Evolutionary conservation across 1,284 basidiomycete genomes (phyloP).

Genomic region (Acaromyces ingoldii): DNA sequence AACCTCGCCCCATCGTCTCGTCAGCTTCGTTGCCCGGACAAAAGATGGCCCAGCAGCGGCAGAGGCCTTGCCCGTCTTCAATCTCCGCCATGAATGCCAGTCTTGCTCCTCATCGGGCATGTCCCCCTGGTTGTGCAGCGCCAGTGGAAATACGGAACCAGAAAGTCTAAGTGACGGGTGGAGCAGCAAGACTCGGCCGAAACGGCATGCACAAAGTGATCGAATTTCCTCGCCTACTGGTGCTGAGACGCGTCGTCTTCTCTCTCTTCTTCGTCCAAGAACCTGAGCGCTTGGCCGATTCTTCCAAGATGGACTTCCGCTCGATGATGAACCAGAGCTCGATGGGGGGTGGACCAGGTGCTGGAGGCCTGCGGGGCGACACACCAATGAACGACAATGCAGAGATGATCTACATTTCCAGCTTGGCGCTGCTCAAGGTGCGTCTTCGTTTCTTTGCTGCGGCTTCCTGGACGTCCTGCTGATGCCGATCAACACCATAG

Average conservation of each 20-base stretch:
- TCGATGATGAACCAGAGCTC: slow-evolving; percentile 9
- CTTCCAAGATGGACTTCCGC: slow-evolving; percentile 7
- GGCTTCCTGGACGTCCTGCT: slow-evolving; percentile 7
- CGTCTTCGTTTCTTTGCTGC: neutral
- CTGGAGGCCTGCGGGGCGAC: slow-evolving; percentile 20
- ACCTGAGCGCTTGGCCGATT: too few species aligned
- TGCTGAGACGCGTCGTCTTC: neutral
- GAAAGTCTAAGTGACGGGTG: too few species aligned
- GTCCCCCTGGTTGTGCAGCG: neutral
- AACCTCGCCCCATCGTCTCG: too few species aligned
- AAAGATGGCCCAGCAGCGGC: too few species aligned
- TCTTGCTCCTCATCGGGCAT: neutral
- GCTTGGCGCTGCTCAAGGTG: slow-evolving; percentile 45
- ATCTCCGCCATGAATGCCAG: neutral
- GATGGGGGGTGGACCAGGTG: slow-evolving; percentile 7
- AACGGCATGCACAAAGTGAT: neutral
- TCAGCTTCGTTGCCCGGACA: too few species aligned
- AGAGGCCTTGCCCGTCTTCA: too few species aligned
- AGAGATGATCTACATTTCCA: slow-evolving; percentile 50
- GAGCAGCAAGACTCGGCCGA: neutral
- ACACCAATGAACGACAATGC: slow-evolving; percentile 53
- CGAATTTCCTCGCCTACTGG: neutral
- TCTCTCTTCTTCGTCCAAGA: neutral
- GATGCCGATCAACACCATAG: slow-evolving; percentile 53
- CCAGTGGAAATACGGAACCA: too few species aligned